Evolutionary conservation across 352 stramenopile genomes (phyloP).

Genomic region (Pythium grandisporangium): DNA sequence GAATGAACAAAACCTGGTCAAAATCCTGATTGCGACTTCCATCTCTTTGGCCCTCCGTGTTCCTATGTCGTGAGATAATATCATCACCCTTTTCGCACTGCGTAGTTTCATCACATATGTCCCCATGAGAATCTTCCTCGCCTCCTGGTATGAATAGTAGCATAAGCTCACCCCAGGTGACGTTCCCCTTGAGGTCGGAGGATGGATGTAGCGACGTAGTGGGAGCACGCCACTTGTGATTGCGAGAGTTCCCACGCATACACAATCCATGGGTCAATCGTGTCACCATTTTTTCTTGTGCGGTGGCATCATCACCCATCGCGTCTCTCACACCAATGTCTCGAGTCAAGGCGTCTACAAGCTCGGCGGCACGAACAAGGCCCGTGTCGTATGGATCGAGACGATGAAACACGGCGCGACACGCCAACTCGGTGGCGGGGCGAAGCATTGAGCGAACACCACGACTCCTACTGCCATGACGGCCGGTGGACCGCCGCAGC

Average conservation of each 20-base stretch:
- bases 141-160: conserved; percentile 46
- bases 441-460: conserved; percentile 15
- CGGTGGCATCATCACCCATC: conserved; percentile 21
- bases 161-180: conserved; percentile 76
- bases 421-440: conserved; percentile 34
- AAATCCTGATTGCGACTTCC: background rate
- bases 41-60: background rate
- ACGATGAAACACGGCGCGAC: conserved; percentile 53
- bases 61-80: too few relatives aligned
- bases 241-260: too few relatives aligned
- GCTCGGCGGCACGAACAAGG: conserved; percentile 18
- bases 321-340: conserved; percentile 24
- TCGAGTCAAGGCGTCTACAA: conserved; percentile 26
- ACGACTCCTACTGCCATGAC: background rate
- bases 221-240: too few relatives aligned
- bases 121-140: background rate
- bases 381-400: conserved; percentile 57
- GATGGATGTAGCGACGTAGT: too few relatives aligned
- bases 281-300: conserved; percentile 18
- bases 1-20: background rate
- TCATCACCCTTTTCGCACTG: too few relatives aligned
- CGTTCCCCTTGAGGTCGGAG: conserved; percentile 13
- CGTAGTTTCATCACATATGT: background rate
- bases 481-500: too few relatives aligned
- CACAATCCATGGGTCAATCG: too few relatives aligned